Evolutionary conservation across 2,329 filamentous ascomycete species (phyloP), one percentile per base, ranked within the genome.

Genomic region (Pseudocercospora fuligena): DNA sequence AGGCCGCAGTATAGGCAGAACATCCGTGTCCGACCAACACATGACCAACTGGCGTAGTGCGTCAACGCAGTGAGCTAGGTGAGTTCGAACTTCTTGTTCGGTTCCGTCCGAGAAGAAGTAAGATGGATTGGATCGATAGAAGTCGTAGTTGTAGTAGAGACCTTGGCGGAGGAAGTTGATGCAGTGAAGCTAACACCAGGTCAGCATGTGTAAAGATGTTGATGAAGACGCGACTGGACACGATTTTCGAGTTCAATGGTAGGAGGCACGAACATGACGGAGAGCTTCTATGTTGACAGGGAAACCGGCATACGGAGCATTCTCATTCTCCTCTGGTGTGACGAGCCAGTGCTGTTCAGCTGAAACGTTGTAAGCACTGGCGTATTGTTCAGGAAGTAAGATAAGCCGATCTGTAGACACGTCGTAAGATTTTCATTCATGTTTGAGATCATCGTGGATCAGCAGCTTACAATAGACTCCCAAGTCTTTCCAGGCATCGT

Each of bases 101-200:
- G 47, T 9, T 11, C 47, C 23, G 8, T 51, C 6, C 9, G 19
- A 12, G n/a, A 25, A 51, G 12, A 51, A 51, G 47, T 51, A 51
- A 7, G 47, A 21, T 11, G 47, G 47, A 5, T 51, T 51, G 6
- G 47, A 51, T 60, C 57, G 57, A 25, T 60, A 46, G 21, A 60
- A 60, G 3, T 46, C 31, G 19, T 46, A 40, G 16, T 60, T 46
- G n/a, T 43, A 60, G 31, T 23, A 46, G 11, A 60, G 31, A 23
- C 33, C 57, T 60, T 60, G 57, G n/a, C 57, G 57, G 11, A 60
- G 29, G n/a, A 60, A 60, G 57, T 60, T 43, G 57, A 46, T 46
- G 57, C 57, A 60, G 33, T 60, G 57, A n/a, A 60, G 33, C 31
- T 60, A 12, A 5, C 12, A 21, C 11, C 9, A 51, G 25, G 19